These are phyloP conservation scores for Cyclostephanos tholiformis DNA, from an alignment of 108 stramenopile genomes.

Conservation along the genomic window DNA sequence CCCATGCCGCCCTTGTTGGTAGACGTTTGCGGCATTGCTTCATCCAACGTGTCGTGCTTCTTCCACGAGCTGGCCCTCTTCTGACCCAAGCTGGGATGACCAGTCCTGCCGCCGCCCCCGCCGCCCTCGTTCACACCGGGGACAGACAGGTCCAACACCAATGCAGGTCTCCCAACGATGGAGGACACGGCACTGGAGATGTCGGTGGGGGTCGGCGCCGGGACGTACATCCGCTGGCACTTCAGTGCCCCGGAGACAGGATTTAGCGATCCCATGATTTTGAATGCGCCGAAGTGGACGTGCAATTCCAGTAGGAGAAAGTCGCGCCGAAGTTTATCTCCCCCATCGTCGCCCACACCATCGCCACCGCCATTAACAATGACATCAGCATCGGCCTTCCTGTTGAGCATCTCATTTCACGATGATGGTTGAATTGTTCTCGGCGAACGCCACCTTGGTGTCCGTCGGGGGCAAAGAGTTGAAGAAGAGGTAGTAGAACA, in stretches of 20 bases:
- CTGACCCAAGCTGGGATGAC: background rate
- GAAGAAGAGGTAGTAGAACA: slow-evolving; percentile 74
- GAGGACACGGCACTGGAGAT: background rate
- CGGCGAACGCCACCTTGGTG: slow-evolving; percentile 33
- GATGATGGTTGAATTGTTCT: slow-evolving; percentile 18
- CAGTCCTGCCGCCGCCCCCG: background rate
- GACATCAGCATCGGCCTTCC: background rate
- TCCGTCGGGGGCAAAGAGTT: slow-evolving; percentile 64
- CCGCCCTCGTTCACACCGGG: slow-evolving; percentile 23
- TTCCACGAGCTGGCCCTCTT: slow-evolving; percentile 48
- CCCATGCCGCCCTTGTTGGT: slow-evolving; percentile 5
- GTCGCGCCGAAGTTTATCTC: slow-evolving; percentile 4
- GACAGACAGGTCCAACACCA: slow-evolving; percentile 2
- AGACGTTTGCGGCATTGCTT: slow-evolving; percentile 35
- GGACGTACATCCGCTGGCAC: slow-evolving; percentile 78
- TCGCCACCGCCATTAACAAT: slow-evolving; percentile 5
- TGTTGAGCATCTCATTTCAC: slow-evolving; percentile 33
- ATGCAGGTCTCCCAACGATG: background rate
- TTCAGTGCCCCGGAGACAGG: slow-evolving; percentile 50
- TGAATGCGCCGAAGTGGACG: slow-evolving; percentile 83
- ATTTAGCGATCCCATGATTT: slow-evolving; percentile 74
- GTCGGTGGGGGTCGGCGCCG: slow-evolving; percentile 13
- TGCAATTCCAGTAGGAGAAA: slow-evolving; percentile 30
- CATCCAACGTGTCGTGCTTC: slow-evolving; percentile 28
- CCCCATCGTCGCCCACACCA: slow-evolving; percentile 7